phyloP scores from a whole-genome alignment of 2,329 filamentous ascomycete genomes.

The Talaromyces sp. region DNA sequence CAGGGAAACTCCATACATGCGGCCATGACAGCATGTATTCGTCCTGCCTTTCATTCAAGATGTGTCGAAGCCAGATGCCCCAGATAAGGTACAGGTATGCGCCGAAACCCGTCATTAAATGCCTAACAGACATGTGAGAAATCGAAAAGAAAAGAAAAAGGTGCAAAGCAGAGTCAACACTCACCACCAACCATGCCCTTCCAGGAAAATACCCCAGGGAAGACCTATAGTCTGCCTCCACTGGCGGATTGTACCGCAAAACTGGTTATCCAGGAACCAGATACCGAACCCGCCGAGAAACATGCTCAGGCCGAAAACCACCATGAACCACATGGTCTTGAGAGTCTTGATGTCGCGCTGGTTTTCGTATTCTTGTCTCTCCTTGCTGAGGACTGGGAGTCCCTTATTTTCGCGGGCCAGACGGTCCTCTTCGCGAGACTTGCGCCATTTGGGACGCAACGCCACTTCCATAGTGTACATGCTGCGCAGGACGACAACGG shows the following conservation, averaged over 20 bases:
- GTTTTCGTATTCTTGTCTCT: slow-evolving; percentile 47
- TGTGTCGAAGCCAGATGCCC: slow-evolving; percentile 77
- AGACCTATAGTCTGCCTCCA: slow-evolving; percentile 67
- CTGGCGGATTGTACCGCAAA: slow-evolving; percentile 60
- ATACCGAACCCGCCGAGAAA: slow-evolving; percentile 72
- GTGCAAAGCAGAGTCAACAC: slow-evolving; percentile 17
- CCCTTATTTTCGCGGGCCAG: slow-evolving; percentile 31
- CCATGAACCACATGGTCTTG: slow-evolving; percentile 71
- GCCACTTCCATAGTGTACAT: slow-evolving; percentile 73
- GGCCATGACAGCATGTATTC: slow-evolving; percentile 70
- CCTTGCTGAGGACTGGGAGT: slow-evolving; percentile 38
- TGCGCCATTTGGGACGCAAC: slow-evolving; percentile 56
- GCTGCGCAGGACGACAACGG: slow-evolving; percentile 64
- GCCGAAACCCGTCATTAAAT: slow-evolving; percentile 74
- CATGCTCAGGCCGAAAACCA: slow-evolving; percentile 61
- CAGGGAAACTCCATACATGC: slow-evolving; percentile 54
- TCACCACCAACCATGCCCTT: slow-evolving; percentile 70
- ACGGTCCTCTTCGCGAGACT: slow-evolving; percentile 44
- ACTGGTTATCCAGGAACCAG: slow-evolving; percentile 77
- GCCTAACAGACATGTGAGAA: slow-evolving; percentile 44
- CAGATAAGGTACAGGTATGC: slow-evolving; percentile 82
- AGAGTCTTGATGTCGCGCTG: slow-evolving; percentile 54
- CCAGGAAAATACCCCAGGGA: slow-evolving; percentile 74
- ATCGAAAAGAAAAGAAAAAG: slow-evolving; percentile 2
- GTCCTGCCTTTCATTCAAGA: slow-evolving; percentile 67